phyloP scores from a whole-genome alignment of 441 rosid species.

The Corymbia calophylla region DNA sequence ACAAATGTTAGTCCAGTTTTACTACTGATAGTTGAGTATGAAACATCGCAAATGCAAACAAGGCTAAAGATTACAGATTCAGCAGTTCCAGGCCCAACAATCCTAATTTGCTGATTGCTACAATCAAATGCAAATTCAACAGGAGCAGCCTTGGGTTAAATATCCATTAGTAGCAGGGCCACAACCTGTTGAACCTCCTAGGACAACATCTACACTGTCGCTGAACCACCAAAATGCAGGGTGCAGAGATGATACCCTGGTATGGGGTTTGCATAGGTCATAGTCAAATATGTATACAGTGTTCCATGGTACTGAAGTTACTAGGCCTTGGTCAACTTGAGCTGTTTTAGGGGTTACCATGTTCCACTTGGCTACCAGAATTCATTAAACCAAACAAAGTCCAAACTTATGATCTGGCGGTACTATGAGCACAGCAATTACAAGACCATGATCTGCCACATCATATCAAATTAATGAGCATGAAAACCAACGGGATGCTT shows the following conservation, averaged over 20 bases:
- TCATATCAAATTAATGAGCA: neutral
- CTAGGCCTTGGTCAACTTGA: neutral
- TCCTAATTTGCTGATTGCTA: neutral
- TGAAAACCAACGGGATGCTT: neutral
- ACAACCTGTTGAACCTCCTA: neutral
- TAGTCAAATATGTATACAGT: neutral
- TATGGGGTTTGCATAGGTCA: neutral
- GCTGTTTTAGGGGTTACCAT: neutral
- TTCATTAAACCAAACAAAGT: neutral
- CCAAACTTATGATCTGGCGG: neutral
- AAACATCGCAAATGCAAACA: neutral
- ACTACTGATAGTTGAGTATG: neutral
- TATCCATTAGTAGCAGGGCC: neutral
- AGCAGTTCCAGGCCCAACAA: neutral
- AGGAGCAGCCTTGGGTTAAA: neutral
- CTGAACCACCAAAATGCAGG: neutral
- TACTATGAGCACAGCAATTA: neutral
- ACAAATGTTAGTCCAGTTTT: neutral
- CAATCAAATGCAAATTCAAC: neutral
- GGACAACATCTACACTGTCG: neutral
- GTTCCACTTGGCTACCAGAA: neutral
- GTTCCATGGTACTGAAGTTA: neutral
- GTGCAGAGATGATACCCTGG: neutral
- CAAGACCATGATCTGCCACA: neutral
- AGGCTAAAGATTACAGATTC: neutral